These are phyloP conservation scores for Rhizophora mangle DNA, from an alignment of 345 rosid genomes.

Conservation along the genomic window DNA sequence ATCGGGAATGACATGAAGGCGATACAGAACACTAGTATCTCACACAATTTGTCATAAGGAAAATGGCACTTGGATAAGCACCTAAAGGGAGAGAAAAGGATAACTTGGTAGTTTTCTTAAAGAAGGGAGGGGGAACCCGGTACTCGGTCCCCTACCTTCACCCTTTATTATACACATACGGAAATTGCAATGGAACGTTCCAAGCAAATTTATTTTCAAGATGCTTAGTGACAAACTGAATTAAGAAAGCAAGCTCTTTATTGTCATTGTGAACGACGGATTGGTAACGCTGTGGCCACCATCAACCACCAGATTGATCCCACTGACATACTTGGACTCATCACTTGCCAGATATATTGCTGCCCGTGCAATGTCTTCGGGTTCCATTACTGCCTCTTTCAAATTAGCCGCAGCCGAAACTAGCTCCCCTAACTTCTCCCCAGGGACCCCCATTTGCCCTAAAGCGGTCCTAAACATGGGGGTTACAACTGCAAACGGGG, in stretches of 20 bases:
- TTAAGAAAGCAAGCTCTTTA: background rate
- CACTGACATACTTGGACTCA: conserved; percentile 26
- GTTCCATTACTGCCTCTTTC: conserved; percentile 1
- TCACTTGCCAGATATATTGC: conserved; percentile 24
- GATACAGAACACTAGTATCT: no score
- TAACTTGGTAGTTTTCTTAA: no score
- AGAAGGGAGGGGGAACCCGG: no score
- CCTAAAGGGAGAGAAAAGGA: no score
- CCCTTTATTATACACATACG: no score
- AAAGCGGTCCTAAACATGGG: background rate
- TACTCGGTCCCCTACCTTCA: no score
- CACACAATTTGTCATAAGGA: no score
- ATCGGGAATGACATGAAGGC: no score
- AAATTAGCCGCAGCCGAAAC: background rate
- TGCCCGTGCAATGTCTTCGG: conserved; percentile 28
- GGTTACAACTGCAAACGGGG: conserved; percentile 13
- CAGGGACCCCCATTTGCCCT: background rate
- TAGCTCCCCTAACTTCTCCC: background rate
- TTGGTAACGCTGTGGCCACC: conserved; percentile 18
- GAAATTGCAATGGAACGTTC: no score
- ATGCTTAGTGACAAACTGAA: no score
- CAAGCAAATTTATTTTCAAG: no score
- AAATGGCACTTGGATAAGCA: no score
- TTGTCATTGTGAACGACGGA: background rate
- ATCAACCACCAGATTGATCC: conserved; percentile 21